A percentile compares a stretch with the other conserved stretches of the same genome.
Conservation (phyloP, 768 basidiomycete genomes). For the Neoboletus magnificus region DNA sequence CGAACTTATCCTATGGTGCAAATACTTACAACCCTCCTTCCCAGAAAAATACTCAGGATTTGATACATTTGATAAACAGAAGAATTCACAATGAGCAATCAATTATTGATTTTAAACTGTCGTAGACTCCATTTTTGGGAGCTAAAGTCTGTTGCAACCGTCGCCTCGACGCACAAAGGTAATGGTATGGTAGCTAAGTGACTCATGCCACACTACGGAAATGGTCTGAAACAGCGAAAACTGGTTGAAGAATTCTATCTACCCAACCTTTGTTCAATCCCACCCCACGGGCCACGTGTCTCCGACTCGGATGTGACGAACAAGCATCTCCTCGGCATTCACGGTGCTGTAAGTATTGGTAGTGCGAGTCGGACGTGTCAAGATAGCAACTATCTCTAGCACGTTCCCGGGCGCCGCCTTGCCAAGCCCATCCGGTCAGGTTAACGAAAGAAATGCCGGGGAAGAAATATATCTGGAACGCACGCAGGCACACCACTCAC, state of each 20-base stretch:
- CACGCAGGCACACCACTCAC: not conserved
- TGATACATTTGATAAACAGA: no score
- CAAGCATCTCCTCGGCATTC: conserved; percentile 21
- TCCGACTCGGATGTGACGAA: conserved; percentile 61
- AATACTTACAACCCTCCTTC: no score
- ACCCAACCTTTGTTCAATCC: conserved; percentile 60
- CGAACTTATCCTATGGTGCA: not conserved
- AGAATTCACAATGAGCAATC: no score
- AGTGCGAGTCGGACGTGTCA: conserved; percentile 23
- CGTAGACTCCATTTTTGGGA: no score
- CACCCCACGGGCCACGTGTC: no score
- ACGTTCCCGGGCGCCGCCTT: conserved; percentile 55
- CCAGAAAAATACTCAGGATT: no score
- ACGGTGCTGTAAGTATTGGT: conserved; percentile 25
- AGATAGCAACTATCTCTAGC: conserved; percentile 46
- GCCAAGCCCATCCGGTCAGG: conserved; percentile 49
- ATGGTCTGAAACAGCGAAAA: not conserved
- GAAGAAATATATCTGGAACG: not conserved
- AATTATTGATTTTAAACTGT: no score
- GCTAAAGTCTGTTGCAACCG: no score
- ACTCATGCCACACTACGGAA: not conserved
- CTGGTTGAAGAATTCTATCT: conserved; percentile 37
- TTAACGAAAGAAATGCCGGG: not conserved
- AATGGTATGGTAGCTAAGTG: no score
- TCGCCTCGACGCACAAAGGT: no score